Evolutionary conservation across 371 early-diverging fungal species (phyloP).

Genomic region (Phascolomyces articulosus): DNA sequence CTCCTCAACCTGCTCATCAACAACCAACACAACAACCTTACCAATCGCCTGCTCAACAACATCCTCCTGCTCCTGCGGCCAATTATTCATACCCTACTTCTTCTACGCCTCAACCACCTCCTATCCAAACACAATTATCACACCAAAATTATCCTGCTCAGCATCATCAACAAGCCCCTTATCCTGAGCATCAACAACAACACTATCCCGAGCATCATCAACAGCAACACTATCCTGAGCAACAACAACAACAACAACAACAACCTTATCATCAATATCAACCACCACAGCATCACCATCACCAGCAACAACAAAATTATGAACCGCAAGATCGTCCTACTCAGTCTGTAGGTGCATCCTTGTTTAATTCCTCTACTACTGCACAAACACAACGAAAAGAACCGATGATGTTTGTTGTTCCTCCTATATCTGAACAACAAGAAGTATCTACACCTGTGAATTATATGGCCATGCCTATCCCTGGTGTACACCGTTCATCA

Average conservation of each 20-base stretch:
- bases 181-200: conserved; percentile 7
- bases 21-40: too few relatives aligned
- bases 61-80: too few relatives aligned
- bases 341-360: neutral
- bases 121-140: too few relatives aligned
- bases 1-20: conserved; percentile 1
- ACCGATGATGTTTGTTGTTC: conserved; percentile 13
- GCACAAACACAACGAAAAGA: conserved; percentile 1
- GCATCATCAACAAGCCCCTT: neutral
- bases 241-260: conserved; percentile 4
- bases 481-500: neutral
- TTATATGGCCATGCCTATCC: neutral
- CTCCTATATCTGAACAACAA: conserved; percentile 5
- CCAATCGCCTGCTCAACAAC: neutral
- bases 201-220: neutral
- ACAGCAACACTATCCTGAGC: conserved; percentile 3
- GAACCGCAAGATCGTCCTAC: neutral
- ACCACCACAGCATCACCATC: neutral
- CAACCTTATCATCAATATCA: neutral
- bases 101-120: too few relatives aligned
- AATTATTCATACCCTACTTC: too few relatives aligned
- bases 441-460: neutral
- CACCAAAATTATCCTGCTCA: too few relatives aligned
- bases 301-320: neutral
- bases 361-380: conserved; percentile 2